These are phyloP conservation scores for Ilex paraguariensis DNA, from an alignment of 305 asterid genomes.

Conservation along the genomic window DNA sequence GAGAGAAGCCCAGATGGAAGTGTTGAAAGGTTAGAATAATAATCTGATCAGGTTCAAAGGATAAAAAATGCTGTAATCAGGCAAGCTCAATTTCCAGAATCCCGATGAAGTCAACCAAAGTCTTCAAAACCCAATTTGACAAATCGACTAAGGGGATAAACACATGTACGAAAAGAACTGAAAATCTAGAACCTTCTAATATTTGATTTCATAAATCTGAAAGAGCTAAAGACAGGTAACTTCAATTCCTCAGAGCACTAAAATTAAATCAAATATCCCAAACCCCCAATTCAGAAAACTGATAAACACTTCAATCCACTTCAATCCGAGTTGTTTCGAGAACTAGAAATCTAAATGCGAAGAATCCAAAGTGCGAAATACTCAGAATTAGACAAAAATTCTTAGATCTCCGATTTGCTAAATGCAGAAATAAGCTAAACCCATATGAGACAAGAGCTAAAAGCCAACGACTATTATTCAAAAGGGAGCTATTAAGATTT, in stretches of 20 bases:
- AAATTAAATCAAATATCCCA: constrained; percentile 1
- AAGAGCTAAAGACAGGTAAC: constrained; percentile 10
- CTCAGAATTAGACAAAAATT: no score
- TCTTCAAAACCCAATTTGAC: constrained; percentile 12
- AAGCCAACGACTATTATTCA: neutral
- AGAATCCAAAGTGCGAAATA: no score
- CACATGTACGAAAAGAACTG: neutral
- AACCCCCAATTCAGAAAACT: neutral
- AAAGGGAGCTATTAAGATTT: neutral
- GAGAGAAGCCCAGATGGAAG: neutral
- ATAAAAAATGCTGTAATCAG: constrained; percentile 11
- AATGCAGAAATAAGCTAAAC: no score
- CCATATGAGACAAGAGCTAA: no score
- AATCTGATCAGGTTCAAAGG: no score
- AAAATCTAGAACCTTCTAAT: neutral
- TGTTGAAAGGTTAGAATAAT: no score
- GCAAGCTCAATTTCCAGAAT: constrained; percentile 20
- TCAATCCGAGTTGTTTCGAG: no score
- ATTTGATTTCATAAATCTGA: neutral
- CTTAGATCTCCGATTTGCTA: no score
- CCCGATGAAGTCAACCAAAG: constrained; percentile 7
- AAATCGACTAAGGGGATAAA: constrained; percentile 16
- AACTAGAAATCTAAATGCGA: no score
- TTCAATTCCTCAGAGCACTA: constrained; percentile 2
- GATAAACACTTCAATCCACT: no score